phyloP scores from a whole-genome alignment of 805 yeast species.

The Pichia californica region DNA sequence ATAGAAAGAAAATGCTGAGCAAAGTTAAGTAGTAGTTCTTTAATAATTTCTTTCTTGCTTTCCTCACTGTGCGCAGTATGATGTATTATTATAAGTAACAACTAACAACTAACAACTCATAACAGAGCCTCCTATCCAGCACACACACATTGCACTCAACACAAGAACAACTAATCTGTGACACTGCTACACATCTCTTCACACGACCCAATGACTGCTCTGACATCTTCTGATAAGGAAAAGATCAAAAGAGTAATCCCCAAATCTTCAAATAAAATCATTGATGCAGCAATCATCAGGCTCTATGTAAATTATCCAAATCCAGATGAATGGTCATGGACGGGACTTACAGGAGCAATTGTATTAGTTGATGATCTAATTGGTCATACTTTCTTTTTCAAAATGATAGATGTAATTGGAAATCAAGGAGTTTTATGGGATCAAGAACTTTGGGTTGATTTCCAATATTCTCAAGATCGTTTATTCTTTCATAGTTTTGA shows the following conservation, averaged over 20 bases:
- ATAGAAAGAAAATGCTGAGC: too few species aligned
- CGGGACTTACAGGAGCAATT: conserved; percentile 86
- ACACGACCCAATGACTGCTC: conserved; percentile 20
- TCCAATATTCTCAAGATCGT: conserved; percentile 88
- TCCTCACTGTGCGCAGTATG: too few species aligned
- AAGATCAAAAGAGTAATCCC: conserved; percentile 86
- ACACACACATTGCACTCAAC: neutral
- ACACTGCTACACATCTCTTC: too few species aligned
- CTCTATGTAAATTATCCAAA: conserved; percentile 88
- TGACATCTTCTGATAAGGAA: conserved; percentile 68
- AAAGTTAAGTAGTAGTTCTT: too few species aligned
- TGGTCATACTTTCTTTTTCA: conserved; percentile 88
- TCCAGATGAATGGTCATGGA: conserved; percentile 72
- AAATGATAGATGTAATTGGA: conserved; percentile 79
- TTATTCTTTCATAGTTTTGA: conserved; percentile 94
- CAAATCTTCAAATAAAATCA: conserved; percentile 75
- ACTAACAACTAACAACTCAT: too few species aligned
- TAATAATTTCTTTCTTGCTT: too few species aligned
- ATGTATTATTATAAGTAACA: too few species aligned
- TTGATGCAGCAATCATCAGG: conserved; percentile 87
- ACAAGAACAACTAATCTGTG: too few species aligned
- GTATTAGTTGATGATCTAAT: conserved; percentile 86
- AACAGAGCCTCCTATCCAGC: too few species aligned
- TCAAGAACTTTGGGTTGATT: conserved; percentile 85
- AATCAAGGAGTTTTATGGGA: conserved; percentile 92